phyloP scores from a whole-genome alignment of 192 early-diverging fungal species.

The Tieghemiomyces parasiticus region DNA sequence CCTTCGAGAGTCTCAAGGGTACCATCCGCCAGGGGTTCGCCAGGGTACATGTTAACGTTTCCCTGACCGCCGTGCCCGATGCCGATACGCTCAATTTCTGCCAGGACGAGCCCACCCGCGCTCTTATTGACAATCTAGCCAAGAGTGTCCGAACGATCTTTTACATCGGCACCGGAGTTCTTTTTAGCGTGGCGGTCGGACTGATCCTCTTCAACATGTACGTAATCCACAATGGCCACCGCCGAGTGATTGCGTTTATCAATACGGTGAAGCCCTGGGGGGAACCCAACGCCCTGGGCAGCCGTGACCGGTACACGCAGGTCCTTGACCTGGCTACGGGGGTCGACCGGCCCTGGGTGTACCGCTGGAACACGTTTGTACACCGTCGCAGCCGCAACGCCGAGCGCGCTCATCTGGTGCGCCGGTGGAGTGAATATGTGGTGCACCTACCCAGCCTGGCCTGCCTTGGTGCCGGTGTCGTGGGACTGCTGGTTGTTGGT shows the following conservation, averaged over 20 bases:
- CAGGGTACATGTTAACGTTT: neutral
- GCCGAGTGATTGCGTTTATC: neutral
- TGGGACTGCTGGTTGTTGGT: slow-evolving; percentile 17
- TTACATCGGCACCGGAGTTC: neutral
- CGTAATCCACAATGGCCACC: neutral
- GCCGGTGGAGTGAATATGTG: slow-evolving; percentile 27
- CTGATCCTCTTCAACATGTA: neutral
- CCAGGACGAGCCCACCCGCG: neutral
- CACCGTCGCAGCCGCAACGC: neutral
- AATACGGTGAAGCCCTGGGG: neutral
- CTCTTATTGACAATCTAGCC: neutral
- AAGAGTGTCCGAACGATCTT: neutral
- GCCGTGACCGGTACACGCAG: neutral
- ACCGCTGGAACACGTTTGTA: neutral
- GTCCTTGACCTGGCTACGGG: neutral
- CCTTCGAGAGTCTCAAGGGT: slow-evolving; percentile 1
- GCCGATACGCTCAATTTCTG: neutral
- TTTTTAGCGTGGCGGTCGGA: neutral
- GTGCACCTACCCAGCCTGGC: slow-evolving; percentile 24
- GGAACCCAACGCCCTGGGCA: neutral
- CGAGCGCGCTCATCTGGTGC: slow-evolving; percentile 12
- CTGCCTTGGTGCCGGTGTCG: slow-evolving; percentile 21
- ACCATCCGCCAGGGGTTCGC: neutral
- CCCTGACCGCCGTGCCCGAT: neutral
- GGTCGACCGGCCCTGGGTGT: neutral